Percentiles rank a stretch among this genome's conserved stretches.
Evolutionary conservation across 805 yeast species (phyloP).

Genomic region (Candida tallmaniae): DNA sequence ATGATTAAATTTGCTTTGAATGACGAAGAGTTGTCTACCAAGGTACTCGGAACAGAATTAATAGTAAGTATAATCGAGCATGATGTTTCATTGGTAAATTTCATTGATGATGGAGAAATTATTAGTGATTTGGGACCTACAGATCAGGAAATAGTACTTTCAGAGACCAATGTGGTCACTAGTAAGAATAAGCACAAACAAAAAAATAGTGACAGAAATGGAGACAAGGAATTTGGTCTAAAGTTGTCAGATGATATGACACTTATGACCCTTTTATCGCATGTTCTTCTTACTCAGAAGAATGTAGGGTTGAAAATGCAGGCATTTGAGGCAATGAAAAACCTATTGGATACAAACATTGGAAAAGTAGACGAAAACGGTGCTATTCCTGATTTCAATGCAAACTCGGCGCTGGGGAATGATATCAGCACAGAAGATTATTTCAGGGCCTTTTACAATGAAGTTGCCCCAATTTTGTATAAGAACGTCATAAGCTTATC

Average conservation of each 20-base stretch:
- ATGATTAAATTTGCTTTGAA: slow-evolving; percentile 69
- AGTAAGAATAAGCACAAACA: no score
- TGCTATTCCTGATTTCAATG: slow-evolving; percentile 5
- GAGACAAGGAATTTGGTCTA: slow-evolving; percentile 18
- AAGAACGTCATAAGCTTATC: slow-evolving; percentile 39
- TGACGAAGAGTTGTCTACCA: slow-evolving; percentile 42
- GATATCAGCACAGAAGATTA: slow-evolving; percentile 41
- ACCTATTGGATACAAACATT: slow-evolving; percentile 58
- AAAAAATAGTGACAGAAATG: neutral
- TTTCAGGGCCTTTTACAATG: slow-evolving; percentile 55
- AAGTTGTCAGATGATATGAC: slow-evolving; percentile 55
- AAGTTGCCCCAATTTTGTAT: slow-evolving; percentile 58
- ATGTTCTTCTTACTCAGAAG: slow-evolving; percentile 56
- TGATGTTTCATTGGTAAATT: slow-evolving; percentile 60
- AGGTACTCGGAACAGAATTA: slow-evolving; percentile 75
- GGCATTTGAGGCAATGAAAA: slow-evolving; percentile 77
- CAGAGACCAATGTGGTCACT: neutral
- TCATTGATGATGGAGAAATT: slow-evolving; percentile 25
- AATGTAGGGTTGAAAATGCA: slow-evolving; percentile 76
- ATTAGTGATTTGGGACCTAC: slow-evolving; percentile 26
- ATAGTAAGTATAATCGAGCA: slow-evolving; percentile 80
- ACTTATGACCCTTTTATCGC: slow-evolving; percentile 49
- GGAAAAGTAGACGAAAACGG: slow-evolving; percentile 17
- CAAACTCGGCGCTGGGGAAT: slow-evolving; percentile 5
- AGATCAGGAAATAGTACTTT: neutral